Conservation (phyloP, 2,329 filamentous ascomycete genomes). For the Furcasterigmium furcatum region DNA sequence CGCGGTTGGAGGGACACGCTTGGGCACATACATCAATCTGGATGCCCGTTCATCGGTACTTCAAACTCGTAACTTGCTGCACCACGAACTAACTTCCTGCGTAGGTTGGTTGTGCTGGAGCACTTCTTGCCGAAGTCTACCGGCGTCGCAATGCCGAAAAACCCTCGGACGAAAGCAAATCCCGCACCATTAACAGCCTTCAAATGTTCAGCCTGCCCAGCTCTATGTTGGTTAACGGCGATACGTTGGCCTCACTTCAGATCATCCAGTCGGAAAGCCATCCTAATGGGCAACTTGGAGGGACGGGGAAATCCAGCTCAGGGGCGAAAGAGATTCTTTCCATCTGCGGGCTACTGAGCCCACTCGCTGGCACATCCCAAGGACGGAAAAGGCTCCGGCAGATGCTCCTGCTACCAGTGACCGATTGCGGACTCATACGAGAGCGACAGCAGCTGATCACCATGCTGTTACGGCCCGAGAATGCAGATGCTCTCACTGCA, state of each 20-base stretch:
- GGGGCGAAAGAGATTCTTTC: constrained; percentile 79
- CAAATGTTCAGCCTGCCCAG: constrained; percentile 70
- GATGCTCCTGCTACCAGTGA: constrained; percentile 75
- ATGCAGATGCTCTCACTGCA: constrained; percentile 50
- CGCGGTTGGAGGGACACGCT: constrained; percentile 41
- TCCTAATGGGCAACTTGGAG: constrained; percentile 76
- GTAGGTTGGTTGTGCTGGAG: constrained; percentile 80
- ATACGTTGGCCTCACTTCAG: constrained; percentile 79
- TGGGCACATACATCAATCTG: constrained; percentile 69
- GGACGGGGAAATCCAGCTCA: constrained; percentile 55
- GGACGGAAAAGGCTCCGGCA: constrained; percentile 73
- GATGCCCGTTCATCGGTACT: constrained; percentile 68
- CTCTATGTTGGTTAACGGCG: constrained; percentile 74
- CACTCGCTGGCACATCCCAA: constrained; percentile 73
- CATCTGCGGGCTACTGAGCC: constrained; percentile 77
- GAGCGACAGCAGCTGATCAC: constrained; percentile 69
- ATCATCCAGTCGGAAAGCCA: constrained; percentile 81
- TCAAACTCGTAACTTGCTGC: constrained; percentile 1
- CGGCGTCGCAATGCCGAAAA: constrained; percentile 47
- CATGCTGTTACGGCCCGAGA: constrained; percentile 65
- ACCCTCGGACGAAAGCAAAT: not conserved
- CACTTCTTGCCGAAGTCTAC: constrained; percentile 75
- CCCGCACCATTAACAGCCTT: constrained; percentile 29
- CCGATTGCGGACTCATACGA: constrained; percentile 63
- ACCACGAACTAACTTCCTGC: not conserved